Evolutionary conservation across 805 yeast species (phyloP), one percentile per base, ranked within the genome.

Genomic region (Metschnikowia noctiluminum): DNA sequence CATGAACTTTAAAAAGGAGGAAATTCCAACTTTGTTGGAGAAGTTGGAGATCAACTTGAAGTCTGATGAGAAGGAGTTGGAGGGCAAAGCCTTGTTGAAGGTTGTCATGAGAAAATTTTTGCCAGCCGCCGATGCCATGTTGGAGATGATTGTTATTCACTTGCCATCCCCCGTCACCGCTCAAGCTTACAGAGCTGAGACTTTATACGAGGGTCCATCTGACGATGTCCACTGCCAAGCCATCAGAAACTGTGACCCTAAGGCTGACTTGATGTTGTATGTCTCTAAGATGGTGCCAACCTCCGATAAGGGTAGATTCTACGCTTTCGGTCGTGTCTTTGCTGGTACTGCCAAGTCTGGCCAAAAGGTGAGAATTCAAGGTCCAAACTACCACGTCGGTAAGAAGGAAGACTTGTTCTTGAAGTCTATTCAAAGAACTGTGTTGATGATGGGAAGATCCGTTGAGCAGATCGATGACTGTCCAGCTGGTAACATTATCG

Each of bases 261-360:
- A 77, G 70, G 96, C 96, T 67, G 98, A 92, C 73, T 87, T 92
- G 72, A 92, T 92, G 99, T 84, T 92, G 73, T 92, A 92, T 90
- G 94, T 92, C 71, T 94, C 98, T 79, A 92, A 92, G 96, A 92
- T 92, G 99, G 98, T 92, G 65, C 99, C 99, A 79, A 92, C 99
- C 74, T 92, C 98, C 66, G 99, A 92, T 79, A 94, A 92, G 84
- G 99, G 99, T 85, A 90, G 99, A 82, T 92, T 92, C 96, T 92
- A 90, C 87, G 99, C 99, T 72, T 94, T 92, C 82, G 99, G 99
- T 79, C 94, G 99, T 85, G 98, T 92, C 74, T 92, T 92, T 82
- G 88, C 98, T 66, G 99, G 99, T 90, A 92, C 98, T 70, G 97
- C 94, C 70, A 88, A 79, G 76, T 89, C 97, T 68, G 99, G 99